Percentiles rank a stretch among this genome's conserved stretches.
phyloP scores from a whole-genome alignment of 331 rosid species.

The Arachis monticola region DNA sequence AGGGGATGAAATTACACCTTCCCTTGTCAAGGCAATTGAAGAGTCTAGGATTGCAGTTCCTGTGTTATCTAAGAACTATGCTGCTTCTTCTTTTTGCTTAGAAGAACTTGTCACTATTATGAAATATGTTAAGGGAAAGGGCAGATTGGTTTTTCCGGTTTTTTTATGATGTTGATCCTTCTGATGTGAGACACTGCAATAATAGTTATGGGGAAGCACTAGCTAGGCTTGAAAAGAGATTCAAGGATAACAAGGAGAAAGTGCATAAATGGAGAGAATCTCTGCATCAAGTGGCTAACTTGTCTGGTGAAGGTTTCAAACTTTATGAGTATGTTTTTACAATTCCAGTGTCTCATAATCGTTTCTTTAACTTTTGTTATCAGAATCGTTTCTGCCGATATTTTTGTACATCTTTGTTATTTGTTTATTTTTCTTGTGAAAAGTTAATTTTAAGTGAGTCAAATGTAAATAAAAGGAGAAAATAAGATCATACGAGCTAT shows the following conservation, averaged over 20 bases:
- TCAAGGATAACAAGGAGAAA: neutral
- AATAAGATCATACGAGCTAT: neutral
- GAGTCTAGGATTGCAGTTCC: slow-evolving; percentile 10
- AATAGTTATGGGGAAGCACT: neutral
- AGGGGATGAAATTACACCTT: slow-evolving; percentile 9
- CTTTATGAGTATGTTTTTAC: neutral
- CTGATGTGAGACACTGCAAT: neutral
- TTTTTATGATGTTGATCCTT: slow-evolving; percentile 24
- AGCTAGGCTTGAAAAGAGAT: neutral
- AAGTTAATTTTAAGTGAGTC: no score
- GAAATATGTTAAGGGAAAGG: neutral
- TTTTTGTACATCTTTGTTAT: no score
- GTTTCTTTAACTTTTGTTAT: neutral
- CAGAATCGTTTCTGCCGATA: neutral
- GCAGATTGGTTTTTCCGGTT: slow-evolving; percentile 1
- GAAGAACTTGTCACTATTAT: slow-evolving; percentile 9
- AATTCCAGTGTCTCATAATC: neutral
- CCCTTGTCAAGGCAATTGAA: slow-evolving; percentile 32
- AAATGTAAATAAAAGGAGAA: neutral
- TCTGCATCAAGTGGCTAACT: neutral
- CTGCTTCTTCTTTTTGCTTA: slow-evolving; percentile 9
- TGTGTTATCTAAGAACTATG: slow-evolving; percentile 19
- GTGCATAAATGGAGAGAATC: slow-evolving; percentile 10
- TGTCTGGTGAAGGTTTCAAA: slow-evolving; percentile 1
- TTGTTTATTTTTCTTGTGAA: no score